These are phyloP conservation scores for Barnettozyma salicaria DNA, from an alignment of 805 yeast species.

Conservation along the genomic window DNA sequence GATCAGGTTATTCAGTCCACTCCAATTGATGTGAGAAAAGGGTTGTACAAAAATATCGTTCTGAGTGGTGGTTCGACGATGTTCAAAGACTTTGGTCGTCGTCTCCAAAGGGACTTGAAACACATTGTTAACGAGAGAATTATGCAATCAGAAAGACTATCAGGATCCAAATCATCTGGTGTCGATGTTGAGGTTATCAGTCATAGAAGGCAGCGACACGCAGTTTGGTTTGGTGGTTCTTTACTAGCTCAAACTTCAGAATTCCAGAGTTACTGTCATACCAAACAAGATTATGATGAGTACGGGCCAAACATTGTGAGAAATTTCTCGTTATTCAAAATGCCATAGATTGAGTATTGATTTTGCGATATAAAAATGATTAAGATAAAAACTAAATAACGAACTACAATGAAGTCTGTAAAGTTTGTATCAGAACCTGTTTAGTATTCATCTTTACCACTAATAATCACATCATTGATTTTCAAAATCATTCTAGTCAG, in stretches of 20 bases:
- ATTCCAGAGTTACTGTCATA: slow-evolving; percentile 92
- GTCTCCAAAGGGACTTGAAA: slow-evolving; percentile 92
- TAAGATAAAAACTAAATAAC: neutral
- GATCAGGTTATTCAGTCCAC: slow-evolving; percentile 92
- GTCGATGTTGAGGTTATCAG: slow-evolving; percentile 95
- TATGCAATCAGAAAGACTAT: slow-evolving; percentile 63
- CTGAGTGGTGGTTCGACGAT: slow-evolving; percentile 97
- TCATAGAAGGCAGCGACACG: slow-evolving; percentile 96
- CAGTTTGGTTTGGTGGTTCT: slow-evolving; percentile 99
- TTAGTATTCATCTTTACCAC: slow-evolving; percentile 71
- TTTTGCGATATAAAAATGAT: neutral
- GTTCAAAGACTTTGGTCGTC: slow-evolving; percentile 97
- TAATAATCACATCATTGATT: slow-evolving; percentile 92
- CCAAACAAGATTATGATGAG: slow-evolving; percentile 96
- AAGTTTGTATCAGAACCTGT: neutral
- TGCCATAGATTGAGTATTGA: slow-evolving; percentile 42
- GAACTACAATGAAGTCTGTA: neutral
- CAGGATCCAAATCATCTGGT: slow-evolving; percentile 68
- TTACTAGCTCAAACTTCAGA: slow-evolving; percentile 95
- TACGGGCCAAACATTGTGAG: slow-evolving; percentile 97
- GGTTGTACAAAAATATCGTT: slow-evolving; percentile 90
- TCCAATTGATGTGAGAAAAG: slow-evolving; percentile 97
- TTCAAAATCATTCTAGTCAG: slow-evolving; percentile 95
- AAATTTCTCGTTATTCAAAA: slow-evolving; percentile 90
- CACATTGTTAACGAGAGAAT: slow-evolving; percentile 84